These are phyloP conservation scores for Solanum chiquidenum DNA, from an alignment of 257 asterid species.

Conservation along the genomic window DNA sequence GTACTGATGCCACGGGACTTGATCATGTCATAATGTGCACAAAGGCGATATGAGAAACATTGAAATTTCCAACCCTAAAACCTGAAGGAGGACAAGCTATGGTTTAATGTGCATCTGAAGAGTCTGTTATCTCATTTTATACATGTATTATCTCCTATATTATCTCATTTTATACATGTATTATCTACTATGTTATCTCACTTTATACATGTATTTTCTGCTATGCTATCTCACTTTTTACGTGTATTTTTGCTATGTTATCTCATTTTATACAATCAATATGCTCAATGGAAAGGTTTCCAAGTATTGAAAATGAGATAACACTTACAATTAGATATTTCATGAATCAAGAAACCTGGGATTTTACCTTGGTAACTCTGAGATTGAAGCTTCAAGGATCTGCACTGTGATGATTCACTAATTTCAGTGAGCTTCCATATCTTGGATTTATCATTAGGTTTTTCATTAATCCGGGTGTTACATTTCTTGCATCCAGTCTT, in stretches of 20 bases:
- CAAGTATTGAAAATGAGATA: not conserved
- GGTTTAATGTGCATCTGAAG: not conserved
- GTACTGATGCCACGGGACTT: not conserved
- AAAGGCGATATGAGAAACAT: not conserved
- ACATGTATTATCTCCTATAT: not conserved
- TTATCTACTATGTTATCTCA: not conserved
- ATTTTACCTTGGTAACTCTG: slow-evolving; percentile 54
- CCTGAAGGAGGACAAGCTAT: not conserved
- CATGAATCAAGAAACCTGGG: not conserved
- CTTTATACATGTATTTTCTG: too few species aligned
- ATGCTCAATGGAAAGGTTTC: not conserved
- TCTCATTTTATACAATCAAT: not conserved
- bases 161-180: not conserved
- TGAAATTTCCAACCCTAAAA: not conserved
- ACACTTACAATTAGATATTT: not conserved
- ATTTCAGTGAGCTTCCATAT: slow-evolving; percentile 71
- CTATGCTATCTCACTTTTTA: too few species aligned
- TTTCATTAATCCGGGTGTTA: slow-evolving; percentile 21
- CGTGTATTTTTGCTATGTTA: not conserved
- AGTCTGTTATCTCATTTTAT: not conserved
- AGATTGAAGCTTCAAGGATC: slow-evolving; percentile 63
- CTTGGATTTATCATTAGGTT: slow-evolving; percentile 57
- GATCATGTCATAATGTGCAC: not conserved
- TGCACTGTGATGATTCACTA: slow-evolving; percentile 68
- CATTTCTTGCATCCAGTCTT: slow-evolving; percentile 58